These are phyloP conservation scores for Aureobasidium vineae DNA, from an alignment of 2,329 filamentous ascomycete species.

Conservation along the genomic window DNA sequence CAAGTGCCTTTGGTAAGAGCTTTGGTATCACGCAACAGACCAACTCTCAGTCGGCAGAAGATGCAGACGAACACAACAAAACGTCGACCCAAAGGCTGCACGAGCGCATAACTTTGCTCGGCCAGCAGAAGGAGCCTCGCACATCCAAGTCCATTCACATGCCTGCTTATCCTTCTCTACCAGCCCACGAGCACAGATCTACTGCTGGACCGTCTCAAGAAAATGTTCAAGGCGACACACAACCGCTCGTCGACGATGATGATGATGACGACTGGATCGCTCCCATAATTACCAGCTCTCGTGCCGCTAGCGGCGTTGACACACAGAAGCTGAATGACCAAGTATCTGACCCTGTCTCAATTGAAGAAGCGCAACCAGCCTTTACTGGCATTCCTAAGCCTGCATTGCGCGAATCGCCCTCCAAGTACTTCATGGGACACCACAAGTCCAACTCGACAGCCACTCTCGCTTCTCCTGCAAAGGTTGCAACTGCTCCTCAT, in stretches of 20 bases:
- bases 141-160: constrained; percentile 43
- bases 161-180: constrained; percentile 37
- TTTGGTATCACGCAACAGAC: constrained; percentile 58
- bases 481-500: constrained; percentile 37
- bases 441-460: constrained; percentile 40
- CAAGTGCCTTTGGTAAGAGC: constrained; percentile 71
- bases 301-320: constrained; percentile 16
- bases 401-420: constrained; percentile 15
- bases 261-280: constrained; percentile 61
- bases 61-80: constrained; percentile 67
- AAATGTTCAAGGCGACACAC: constrained; percentile 15
- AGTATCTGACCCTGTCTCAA: background rate
- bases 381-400: background rate
- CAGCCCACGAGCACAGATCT: constrained; percentile 5
- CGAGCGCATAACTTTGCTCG: constrained; percentile 81
- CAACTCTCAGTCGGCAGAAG: constrained; percentile 37
- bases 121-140: constrained; percentile 52
- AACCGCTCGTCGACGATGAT: constrained; percentile 49
- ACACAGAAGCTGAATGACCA: constrained; percentile 19
- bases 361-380: constrained; percentile 5
- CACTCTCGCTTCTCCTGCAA: constrained; percentile 48
- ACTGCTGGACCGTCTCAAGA: constrained; percentile 32
- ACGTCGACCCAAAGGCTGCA: constrained; percentile 92
- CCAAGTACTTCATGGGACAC: constrained; percentile 30
- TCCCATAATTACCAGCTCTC: constrained; percentile 42